A percentile compares a stretch with the other conserved stretches of the same genome.
Evolutionary conservation across 2,329 filamentous ascomycete species (phyloP).

Genomic region (Hymenoscyphus albidus): DNA sequence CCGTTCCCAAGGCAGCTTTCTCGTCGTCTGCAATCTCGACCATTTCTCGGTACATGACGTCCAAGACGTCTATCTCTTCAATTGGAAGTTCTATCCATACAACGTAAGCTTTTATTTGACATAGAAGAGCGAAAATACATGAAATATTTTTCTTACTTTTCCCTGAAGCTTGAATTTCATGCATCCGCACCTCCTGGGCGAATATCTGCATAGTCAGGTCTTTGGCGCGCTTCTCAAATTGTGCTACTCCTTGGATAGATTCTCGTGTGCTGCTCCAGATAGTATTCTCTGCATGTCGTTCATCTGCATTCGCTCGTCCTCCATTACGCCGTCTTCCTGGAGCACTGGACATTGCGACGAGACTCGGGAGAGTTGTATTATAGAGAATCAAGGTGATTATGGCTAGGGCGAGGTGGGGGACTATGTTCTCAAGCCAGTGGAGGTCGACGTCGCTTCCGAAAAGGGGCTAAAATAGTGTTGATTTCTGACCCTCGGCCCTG

Average conservation of each 20-base stretch:
- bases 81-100: conserved; percentile 21
- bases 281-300: neutral
- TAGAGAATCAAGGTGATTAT: neutral
- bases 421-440: neutral
- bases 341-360: neutral
- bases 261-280: conserved; percentile 14
- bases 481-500: neutral
- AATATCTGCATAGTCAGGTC: conserved; percentile 15
- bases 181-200: conserved; percentile 13
- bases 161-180: neutral
- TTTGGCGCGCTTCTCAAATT: conserved; percentile 8
- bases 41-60: conserved; percentile 30
- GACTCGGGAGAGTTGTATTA: neutral
- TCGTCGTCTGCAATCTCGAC: conserved; percentile 31
- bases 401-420: neutral
- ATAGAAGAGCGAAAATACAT: neutral
- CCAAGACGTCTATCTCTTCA: conserved; percentile 26
- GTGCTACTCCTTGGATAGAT: neutral
- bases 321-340: neutral
- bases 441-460: neutral
- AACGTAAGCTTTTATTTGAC: neutral
- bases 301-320: neutral
- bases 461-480: neutral
- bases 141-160: neutral
- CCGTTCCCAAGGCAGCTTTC: conserved; percentile 16